Conservation (phyloP, 2,329 filamentous ascomycete genomes). For the Shiraia bambusicola region DNA sequence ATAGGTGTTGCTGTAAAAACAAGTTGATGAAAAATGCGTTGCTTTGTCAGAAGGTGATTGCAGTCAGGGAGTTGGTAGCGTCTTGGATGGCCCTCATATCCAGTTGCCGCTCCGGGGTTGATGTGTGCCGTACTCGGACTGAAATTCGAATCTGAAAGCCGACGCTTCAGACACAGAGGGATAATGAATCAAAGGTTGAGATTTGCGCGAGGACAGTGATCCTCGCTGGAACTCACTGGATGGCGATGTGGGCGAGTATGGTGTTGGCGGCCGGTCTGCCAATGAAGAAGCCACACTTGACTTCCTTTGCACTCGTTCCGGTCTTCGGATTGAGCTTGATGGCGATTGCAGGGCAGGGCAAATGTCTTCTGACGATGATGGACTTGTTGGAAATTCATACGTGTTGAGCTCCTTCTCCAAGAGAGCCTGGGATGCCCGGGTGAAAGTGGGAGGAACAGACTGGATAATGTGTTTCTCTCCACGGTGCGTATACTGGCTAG, state of each 20-base stretch:
- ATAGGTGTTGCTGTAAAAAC: conserved; percentile 36
- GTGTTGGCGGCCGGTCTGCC: conserved; percentile 43
- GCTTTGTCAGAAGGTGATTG: conserved; percentile 20
- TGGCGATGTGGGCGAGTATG: conserved; percentile 41
- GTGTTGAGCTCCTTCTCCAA: conserved; percentile 39
- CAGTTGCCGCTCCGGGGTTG: conserved; percentile 19
- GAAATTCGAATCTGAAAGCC: conserved; percentile 40
- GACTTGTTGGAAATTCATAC: conserved; percentile 31
- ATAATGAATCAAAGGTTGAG: conserved; percentile 37
- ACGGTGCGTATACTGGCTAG: conserved; percentile 41
- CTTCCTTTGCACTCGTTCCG: conserved; percentile 38
- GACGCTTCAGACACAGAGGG: conserved; percentile 43
- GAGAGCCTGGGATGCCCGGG: conserved; percentile 33
- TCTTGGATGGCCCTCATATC: conserved; percentile 13
- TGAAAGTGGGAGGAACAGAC: conserved; percentile 26
- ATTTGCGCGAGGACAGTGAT: conserved; percentile 32
- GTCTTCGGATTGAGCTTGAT: conserved; percentile 33
- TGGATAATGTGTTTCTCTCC: conserved; percentile 40
- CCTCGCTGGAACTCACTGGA: conserved; percentile 30
- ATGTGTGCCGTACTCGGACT: conserved; percentile 25
- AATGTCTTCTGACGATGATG: conserved; percentile 30
- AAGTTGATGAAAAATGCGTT: conserved; percentile 18
- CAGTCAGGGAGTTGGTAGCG: conserved; percentile 9
- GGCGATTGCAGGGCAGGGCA: conserved; percentile 24
- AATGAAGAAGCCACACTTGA: conserved; percentile 38